Percentiles rank a stretch among this genome's conserved stretches.
Conservation (phyloP, 306 rosid species). For the Quercus gilva region DNA sequence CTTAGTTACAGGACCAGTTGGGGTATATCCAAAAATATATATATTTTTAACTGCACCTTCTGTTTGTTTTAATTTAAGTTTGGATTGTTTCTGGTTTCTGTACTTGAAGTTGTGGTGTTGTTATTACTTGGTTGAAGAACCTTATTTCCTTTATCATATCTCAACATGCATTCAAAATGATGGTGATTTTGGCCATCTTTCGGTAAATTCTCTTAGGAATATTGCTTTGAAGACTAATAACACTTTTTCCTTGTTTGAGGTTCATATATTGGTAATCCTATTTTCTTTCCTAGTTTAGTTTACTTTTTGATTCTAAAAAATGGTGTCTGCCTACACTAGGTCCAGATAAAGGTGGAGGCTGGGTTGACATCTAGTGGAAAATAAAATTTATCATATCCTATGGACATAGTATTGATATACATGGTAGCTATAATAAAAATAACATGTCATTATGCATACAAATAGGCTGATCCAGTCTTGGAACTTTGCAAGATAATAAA, state of each 20-base stretch:
- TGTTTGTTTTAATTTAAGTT: neutral
- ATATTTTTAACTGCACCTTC: constrained; percentile 2
- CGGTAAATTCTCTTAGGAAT: neutral
- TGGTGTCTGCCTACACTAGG: neutral
- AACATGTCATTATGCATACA: neutral
- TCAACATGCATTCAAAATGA: neutral
- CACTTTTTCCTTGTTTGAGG: neutral
- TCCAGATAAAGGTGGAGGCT: neutral
- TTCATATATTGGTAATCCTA: constrained; percentile 6
- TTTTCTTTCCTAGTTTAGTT: neutral
- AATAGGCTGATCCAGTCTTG: neutral
- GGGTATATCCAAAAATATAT: constrained; percentile 49
- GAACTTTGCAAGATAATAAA: neutral
- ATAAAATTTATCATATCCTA: neutral
- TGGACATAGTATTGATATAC: neutral
- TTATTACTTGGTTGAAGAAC: constrained; percentile 15
- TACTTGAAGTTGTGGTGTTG: constrained; percentile 16
- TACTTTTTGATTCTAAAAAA: neutral
- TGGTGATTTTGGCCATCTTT: neutral
- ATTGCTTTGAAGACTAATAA: neutral
- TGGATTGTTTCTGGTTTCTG: constrained; percentile 12
- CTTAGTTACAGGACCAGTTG: constrained; percentile 77
- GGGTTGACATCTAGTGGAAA: neutral
- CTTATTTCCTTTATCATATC: neutral
- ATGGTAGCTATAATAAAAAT: neutral